Percentiles rank a stretch among this genome's conserved stretches.
phyloP scores from a whole-genome alignment of 441 rosid genomes.

The Syzygium malaccense region DNA sequence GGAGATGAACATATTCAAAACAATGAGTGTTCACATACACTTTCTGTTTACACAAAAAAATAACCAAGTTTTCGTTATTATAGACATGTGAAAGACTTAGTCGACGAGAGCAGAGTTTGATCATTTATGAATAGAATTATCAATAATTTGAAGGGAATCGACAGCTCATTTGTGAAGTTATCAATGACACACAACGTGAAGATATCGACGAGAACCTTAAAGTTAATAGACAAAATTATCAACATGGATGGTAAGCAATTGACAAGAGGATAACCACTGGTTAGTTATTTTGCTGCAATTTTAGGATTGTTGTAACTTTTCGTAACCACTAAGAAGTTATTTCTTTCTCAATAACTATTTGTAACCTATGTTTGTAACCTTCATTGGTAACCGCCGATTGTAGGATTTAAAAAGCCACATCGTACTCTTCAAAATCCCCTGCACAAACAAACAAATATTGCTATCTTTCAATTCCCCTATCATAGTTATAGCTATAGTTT shows the following conservation, averaged over 20 bases:
- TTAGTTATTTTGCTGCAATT: not conserved
- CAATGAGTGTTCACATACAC: not conserved
- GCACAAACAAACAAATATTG: not conserved
- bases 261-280: rapidly evolving
- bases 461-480: not conserved
- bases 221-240: not conserved
- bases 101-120: rapidly evolving
- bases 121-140: not conserved
- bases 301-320: not conserved
- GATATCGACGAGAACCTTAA: not conserved
- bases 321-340: not conserved
- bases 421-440: rapidly evolving
- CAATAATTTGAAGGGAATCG: not conserved
- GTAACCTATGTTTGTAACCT: not conserved
- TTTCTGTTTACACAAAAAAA: not conserved
- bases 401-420: not conserved
- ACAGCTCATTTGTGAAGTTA: not conserved
- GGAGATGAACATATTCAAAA: not conserved
- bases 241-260: rapidly evolving
- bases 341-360: rapidly evolving
- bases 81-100: not conserved
- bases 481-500: not conserved
- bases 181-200: not conserved
- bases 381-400: not conserved
- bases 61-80: not conserved